A percentile compares a stretch with the other conserved stretches of the same genome.
These are phyloP conservation scores for Candida tibetensis DNA, from an alignment of 805 yeast species.

Conservation along the genomic window DNA sequence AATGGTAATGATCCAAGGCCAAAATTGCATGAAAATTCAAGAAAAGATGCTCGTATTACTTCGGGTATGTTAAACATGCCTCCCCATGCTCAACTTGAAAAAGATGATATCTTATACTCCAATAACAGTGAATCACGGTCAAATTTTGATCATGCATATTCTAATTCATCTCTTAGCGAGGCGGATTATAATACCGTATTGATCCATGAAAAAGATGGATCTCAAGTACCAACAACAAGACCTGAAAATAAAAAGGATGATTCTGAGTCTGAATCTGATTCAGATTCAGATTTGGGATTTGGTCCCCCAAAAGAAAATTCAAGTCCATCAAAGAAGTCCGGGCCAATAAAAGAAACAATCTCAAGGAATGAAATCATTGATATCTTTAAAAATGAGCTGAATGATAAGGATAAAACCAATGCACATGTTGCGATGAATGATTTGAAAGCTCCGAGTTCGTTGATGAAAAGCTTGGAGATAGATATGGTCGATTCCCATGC, in stretches of 20 bases:
- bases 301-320: background rate
- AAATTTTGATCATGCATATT: too few relatives aligned
- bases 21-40: constrained; percentile 3
- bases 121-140: too few relatives aligned
- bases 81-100: constrained; percentile 26
- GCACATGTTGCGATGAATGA: background rate
- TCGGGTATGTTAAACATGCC: constrained; percentile 43
- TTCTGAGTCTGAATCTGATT: background rate
- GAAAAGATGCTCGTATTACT: constrained; percentile 31
- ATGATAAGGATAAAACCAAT: constrained; percentile 1
- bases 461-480: constrained; percentile 17
- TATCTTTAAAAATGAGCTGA: constrained; percentile 22
- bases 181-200: background rate
- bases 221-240: too few relatives aligned
- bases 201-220: too few relatives aligned
- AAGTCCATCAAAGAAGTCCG: background rate
- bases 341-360: constrained; percentile 12
- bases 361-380: constrained; percentile 19
- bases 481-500: constrained; percentile 22
- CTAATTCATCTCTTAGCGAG: background rate
- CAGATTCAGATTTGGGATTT: background rate
- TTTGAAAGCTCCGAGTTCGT: background rate
- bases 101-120: constrained; percentile 11
- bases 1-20: background rate
- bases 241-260: too few relatives aligned